Conservation (phyloP, 805 yeast genomes). For the Candida dendrica region DNA sequence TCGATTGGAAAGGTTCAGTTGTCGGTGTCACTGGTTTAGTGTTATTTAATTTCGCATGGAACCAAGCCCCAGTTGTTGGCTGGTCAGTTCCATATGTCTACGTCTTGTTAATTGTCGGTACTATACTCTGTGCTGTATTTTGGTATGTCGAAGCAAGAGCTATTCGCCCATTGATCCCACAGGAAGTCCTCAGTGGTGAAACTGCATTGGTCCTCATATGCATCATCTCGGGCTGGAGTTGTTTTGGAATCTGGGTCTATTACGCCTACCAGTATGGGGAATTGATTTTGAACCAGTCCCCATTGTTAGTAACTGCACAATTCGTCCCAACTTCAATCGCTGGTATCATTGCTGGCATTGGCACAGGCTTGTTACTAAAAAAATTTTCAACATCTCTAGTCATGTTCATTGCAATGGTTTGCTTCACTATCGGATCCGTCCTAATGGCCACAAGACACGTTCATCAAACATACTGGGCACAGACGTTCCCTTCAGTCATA, state of each 20-base stretch:
- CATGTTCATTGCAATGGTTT: conserved; percentile 37
- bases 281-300: conserved; percentile 34
- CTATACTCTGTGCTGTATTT: conserved; percentile 31
- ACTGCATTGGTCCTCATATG: conserved; percentile 39
- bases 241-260: conserved; percentile 60
- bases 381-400: conserved; percentile 36
- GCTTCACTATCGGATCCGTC: conserved; percentile 40
- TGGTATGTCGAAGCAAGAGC: conserved; percentile 34
- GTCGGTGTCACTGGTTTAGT: conserved; percentile 49
- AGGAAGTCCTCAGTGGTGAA: conserved; percentile 31
- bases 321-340: conserved; percentile 34
- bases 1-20: conserved; percentile 39
- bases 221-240: conserved; percentile 55
- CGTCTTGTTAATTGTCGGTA: conserved; percentile 41
- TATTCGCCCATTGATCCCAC: conserved; percentile 46
- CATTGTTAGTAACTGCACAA: conserved; percentile 36
- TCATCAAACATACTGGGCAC: conserved; percentile 47
- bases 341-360: conserved; percentile 45
- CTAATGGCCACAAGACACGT: conserved; percentile 45
- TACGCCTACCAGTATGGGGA: conserved; percentile 42
- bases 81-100: conserved; percentile 50
- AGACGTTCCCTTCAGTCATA: conserved; percentile 42
- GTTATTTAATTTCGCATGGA: conserved; percentile 55
- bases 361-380: conserved; percentile 35
- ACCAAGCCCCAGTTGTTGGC: conserved; percentile 60